A percentile compares a stretch with the other conserved stretches of the same genome.
Evolutionary conservation across 2,329 filamentous ascomycete genomes (phyloP).

Genomic region (Trichoderma sp.): DNA sequence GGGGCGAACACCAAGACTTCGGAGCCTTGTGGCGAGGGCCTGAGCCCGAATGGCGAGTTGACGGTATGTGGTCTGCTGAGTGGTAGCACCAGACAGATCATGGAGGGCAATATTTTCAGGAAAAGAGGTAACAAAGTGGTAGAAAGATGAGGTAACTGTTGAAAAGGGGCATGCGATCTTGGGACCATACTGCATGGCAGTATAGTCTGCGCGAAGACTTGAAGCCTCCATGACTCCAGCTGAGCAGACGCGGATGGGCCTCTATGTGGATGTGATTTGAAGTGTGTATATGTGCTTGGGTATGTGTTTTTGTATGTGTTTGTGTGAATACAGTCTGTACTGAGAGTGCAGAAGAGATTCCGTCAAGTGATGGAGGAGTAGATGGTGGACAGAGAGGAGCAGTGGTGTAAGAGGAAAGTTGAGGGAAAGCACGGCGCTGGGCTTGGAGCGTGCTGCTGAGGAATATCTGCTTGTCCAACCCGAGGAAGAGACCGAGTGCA

Average conservation of each 20-base stretch:
- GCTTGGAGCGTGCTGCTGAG: neutral
- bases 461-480: slow-evolving; percentile 10
- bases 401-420: neutral
- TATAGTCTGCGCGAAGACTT: slow-evolving; percentile 10
- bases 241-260: neutral
- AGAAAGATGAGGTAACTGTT: slow-evolving; percentile 44
- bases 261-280: neutral
- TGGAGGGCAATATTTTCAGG: slow-evolving; percentile 45
- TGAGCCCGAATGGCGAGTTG: slow-evolving; percentile 48
- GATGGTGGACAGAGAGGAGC: neutral
- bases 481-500: slow-evolving; percentile 9
- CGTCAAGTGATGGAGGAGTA: neutral
- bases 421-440: neutral
- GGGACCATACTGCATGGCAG: slow-evolving; percentile 23
- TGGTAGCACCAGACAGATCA: slow-evolving; percentile 36
- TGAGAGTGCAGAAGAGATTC: neutral
- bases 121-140: slow-evolving; percentile 40
- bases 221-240: slow-evolving; percentile 28
- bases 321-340: neutral
- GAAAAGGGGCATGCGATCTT: slow-evolving; percentile 38
- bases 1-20: slow-evolving; percentile 42
- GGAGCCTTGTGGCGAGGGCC: slow-evolving; percentile 45
- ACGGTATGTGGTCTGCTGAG: slow-evolving; percentile 46
- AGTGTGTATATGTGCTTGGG: neutral
- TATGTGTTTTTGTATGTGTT: neutral